Conservation (phyloP, 106 monocot species). For the Dendrobium chrysotoxum region DNA sequence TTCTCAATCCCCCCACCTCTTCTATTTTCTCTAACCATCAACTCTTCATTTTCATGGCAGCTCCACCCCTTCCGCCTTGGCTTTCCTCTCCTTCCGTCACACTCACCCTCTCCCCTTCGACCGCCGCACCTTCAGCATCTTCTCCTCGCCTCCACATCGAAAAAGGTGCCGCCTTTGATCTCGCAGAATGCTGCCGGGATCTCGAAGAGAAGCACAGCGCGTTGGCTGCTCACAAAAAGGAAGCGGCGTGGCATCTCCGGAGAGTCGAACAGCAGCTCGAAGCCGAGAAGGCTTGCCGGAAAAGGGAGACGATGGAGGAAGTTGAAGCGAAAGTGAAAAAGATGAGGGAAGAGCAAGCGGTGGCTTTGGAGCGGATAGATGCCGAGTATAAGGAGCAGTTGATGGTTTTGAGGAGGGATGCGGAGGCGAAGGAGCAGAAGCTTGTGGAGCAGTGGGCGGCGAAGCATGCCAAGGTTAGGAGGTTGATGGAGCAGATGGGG, state of each 20-base stretch:
- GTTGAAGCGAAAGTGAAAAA: slow-evolving; percentile 63
- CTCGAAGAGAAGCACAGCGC: slow-evolving; percentile 72
- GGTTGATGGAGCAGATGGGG: slow-evolving; percentile 59
- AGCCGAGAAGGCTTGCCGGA: slow-evolving; percentile 62
- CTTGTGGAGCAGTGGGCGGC: slow-evolving; percentile 84
- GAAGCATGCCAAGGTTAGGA: slow-evolving; percentile 44
- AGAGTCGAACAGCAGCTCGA: slow-evolving; percentile 81
- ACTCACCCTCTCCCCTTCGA: slow-evolving; percentile 38
- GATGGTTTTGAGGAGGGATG: slow-evolving; percentile 47
- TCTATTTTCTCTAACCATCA: background rate
- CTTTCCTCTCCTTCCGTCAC: slow-evolving; percentile 30
- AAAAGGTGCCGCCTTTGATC: slow-evolving; percentile 17
- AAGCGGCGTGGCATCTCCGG: slow-evolving; percentile 67
- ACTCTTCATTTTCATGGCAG: slow-evolving; percentile 13
- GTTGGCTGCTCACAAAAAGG: slow-evolving; percentile 61
- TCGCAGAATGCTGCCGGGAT: slow-evolving; percentile 58
- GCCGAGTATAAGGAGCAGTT: slow-evolving; percentile 69
- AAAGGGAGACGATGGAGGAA: slow-evolving; percentile 76
- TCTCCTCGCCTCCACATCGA: background rate
- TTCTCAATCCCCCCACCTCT: background rate
- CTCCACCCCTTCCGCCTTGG: slow-evolving; percentile 52
- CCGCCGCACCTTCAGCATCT: background rate
- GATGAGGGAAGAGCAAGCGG: slow-evolving; percentile 50
- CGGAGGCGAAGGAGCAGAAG: slow-evolving; percentile 75
- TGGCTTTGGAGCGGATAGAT: slow-evolving; percentile 60